Conservation (phyloP, 1,284 basidiomycete genomes). For the Sphagnurus paluster region DNA sequence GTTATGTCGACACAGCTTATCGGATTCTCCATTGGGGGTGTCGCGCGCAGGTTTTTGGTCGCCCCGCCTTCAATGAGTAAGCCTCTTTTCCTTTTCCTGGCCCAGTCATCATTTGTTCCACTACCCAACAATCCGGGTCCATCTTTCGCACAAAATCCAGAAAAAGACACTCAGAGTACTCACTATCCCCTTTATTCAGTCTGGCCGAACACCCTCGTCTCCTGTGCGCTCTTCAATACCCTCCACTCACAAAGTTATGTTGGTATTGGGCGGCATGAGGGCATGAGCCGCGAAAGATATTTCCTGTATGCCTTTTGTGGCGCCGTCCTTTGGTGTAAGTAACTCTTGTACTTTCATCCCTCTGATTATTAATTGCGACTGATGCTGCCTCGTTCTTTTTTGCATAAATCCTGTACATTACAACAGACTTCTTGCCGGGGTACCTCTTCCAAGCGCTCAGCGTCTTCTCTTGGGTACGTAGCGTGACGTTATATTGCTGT, state of each 20-base stretch:
- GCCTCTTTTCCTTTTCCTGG: not conserved
- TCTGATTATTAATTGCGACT: not conserved
- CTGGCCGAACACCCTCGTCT: slow-evolving; percentile 80
- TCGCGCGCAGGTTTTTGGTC: slow-evolving; percentile 66
- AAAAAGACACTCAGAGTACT: too few relatives aligned
- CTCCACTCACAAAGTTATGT: slow-evolving; percentile 63
- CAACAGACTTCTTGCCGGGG: slow-evolving; percentile 56
- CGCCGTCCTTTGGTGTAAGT: slow-evolving; percentile 63
- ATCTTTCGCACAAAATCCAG: too few relatives aligned
- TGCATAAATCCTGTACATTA: too few relatives aligned
- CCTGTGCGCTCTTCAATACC: slow-evolving; percentile 77
- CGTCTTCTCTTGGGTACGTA: slow-evolving; percentile 40
- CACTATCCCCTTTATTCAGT: slow-evolving; percentile 38
- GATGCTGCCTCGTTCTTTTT: too few relatives aligned
- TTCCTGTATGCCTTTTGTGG: slow-evolving; percentile 42
- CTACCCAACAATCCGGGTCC: too few relatives aligned
- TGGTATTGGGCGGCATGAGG: slow-evolving; percentile 63
- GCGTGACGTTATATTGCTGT: too few relatives aligned
- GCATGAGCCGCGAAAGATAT: slow-evolving; percentile 74
- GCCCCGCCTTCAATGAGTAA: slow-evolving; percentile 75
- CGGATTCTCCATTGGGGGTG: slow-evolving; percentile 67
- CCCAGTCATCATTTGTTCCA: not conserved
- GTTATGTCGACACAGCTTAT: slow-evolving; percentile 70
- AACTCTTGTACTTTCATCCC: not conserved
- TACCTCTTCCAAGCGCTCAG: slow-evolving; percentile 69